Evolutionary conservation across 371 early-diverging fungal genomes (phyloP), one percentile per base, ranked within the genome.

Genomic region (Umbelopsis sp.): DNA sequence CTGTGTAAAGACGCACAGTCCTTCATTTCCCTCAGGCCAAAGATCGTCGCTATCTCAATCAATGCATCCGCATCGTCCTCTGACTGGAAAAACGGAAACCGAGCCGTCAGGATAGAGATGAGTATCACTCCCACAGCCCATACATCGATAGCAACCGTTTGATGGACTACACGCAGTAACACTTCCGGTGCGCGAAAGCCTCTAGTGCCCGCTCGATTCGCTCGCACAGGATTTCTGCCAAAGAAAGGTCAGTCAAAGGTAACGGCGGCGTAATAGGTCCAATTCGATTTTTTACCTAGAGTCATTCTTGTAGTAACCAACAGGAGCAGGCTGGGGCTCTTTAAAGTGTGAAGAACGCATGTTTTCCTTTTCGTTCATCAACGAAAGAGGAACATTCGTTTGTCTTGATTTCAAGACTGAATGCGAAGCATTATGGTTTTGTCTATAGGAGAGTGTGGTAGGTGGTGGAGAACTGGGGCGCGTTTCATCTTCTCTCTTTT

Each of bases 101-200:
- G 81, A 10, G 89, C 87, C 1, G 96, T 86, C 63, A 98, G 71
- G 50, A 99, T 77, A 41, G 87, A 90, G 4, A 97, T 79, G 35
- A 99, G 77, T 41, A 95, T 96, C 0, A 97, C 97, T 18, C 99
- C 99, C 0, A 88, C 98, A 1, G 98, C 89, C 99, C 99, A 99
- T 1, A 98, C 82, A 79, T 98, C 97, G 63, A 98, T 92, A 0
- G 93, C 89, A 22, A 87, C 86, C 4, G 96, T 93, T 74, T 99
- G 99, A 62, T 91, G 65, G 0, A 76, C 71, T n/a, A 91, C 90
- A 63, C 94, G 90, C 69, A 99, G 84, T 18, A 99, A 77, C 0
- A 99, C 96, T 75, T 99, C 99, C 0, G 99, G 99, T 7, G 99
- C 97, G 25, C 99, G 86, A 72, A 98, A 99, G 24, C 99, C 99